A percentile compares a stretch with the other conserved stretches of the same genome.
phyloP scores from a whole-genome alignment of 2,329 filamentous ascomycete genomes.

The Exophiala sp. region DNA sequence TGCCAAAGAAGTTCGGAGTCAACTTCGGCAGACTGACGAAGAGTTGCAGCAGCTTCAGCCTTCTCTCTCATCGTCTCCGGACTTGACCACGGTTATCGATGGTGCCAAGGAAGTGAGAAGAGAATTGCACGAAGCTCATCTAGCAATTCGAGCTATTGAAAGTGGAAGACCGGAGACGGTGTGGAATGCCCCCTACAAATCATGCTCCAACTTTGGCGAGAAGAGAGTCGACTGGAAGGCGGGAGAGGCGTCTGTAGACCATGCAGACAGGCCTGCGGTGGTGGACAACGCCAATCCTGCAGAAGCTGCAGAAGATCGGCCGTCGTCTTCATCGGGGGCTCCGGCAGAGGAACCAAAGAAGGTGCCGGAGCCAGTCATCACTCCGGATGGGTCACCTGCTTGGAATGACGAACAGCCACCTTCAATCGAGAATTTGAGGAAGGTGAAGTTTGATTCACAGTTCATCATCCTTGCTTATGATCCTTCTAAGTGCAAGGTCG shows the following conservation, averaged over 20 bases:
- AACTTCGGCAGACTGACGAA: slow-evolving; percentile 1
- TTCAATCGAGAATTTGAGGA: slow-evolving; percentile 14
- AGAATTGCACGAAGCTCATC: slow-evolving; percentile 18
- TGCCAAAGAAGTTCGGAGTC: slow-evolving; percentile 12
- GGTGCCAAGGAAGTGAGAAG: slow-evolving; percentile 18
- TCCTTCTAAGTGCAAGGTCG: slow-evolving; percentile 23
- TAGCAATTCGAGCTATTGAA: slow-evolving; percentile 15
- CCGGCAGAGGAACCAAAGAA: slow-evolving; percentile 1
- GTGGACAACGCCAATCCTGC: neutral
- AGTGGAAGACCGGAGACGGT: slow-evolving; percentile 14
- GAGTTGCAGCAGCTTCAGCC: neutral
- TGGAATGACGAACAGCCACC: slow-evolving; percentile 26
- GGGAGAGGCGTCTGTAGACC: neutral
- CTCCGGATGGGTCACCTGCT: slow-evolving; percentile 11
- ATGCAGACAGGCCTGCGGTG: neutral
- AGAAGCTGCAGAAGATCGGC: neutral
- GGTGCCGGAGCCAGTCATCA: slow-evolving; percentile 18
- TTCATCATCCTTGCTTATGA: slow-evolving; percentile 23
- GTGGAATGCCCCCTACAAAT: slow-evolving; percentile 12
- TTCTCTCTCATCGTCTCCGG: neutral
- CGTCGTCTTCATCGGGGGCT: neutral
- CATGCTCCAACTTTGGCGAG: slow-evolving; percentile 14
- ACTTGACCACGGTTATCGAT: slow-evolving; percentile 18
- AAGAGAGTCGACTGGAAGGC: slow-evolving; percentile 16
- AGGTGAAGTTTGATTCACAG: slow-evolving; percentile 11